Percentiles rank a stretch among this genome's conserved stretches.
Evolutionary conservation across 176 grass and related monocot genomes (phyloP).

Genomic region (Zizania latifolia): DNA sequence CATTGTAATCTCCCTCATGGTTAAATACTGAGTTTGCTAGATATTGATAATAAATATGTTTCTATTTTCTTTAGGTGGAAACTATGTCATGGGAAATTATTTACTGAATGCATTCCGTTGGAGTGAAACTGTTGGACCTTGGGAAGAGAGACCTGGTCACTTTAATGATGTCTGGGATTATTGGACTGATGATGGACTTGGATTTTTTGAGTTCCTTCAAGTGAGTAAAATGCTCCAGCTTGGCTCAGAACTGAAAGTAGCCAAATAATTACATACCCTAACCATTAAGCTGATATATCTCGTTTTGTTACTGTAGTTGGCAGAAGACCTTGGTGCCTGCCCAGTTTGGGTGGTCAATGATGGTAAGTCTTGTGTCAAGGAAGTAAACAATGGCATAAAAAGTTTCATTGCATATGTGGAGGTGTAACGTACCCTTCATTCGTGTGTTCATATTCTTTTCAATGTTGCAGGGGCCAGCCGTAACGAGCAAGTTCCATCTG

Average conservation of each 20-base stretch:
- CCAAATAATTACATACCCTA: not conserved
- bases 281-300: constrained; percentile 20
- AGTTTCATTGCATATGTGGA: not conserved
- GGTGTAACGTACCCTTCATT: constrained; percentile 2
- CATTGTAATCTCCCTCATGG: not conserved
- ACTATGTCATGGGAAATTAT: constrained; percentile 80
- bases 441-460: constrained; percentile 17
- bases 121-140: constrained; percentile 76
- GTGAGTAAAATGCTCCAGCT: constrained; percentile 42
- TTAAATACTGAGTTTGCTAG: constrained; percentile 8
- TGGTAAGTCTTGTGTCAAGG: constrained; percentile 43
- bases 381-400: not conserved
- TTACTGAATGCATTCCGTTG: constrained; percentile 79
- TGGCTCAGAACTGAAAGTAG: constrained; percentile 10
- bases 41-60: not conserved
- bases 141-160: constrained; percentile 88
- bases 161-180: constrained; percentile 90
- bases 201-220: constrained; percentile 93
- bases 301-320: constrained; percentile 52
- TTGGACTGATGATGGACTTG: constrained; percentile 91
- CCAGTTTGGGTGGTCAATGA: constrained; percentile 89
- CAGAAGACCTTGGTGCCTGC: constrained; percentile 79
- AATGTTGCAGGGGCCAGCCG: constrained; percentile 65
- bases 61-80: constrained; percentile 58
- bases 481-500: constrained; percentile 59